Conservation (phyloP, 345 rosid genomes). For the Euphorbia tirucalli region DNA sequence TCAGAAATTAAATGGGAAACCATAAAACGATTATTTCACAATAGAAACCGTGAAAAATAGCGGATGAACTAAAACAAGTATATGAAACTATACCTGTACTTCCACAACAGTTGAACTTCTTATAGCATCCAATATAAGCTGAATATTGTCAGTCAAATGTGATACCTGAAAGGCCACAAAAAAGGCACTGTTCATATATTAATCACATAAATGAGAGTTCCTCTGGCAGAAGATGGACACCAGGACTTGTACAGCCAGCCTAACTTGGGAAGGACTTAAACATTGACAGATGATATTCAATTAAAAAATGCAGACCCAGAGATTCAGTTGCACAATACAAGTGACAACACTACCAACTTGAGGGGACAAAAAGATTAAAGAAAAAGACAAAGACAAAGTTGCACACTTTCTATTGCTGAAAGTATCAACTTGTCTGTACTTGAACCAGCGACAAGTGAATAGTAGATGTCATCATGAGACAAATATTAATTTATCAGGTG, state of each 20-base stretch:
- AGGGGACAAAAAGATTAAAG: neutral
- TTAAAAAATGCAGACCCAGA: neutral
- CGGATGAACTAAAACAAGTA: neutral
- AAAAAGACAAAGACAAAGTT: no score
- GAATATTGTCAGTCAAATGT: constrained; percentile 57
- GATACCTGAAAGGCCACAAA: constrained; percentile 46
- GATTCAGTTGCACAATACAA: neutral
- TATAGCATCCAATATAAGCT: constrained; percentile 64
- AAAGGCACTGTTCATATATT: neutral
- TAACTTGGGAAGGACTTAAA: neutral
- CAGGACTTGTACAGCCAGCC: neutral
- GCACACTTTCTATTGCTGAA: neutral
- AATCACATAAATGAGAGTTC: neutral
- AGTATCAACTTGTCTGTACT: neutral
- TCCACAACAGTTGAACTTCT: constrained; percentile 60
- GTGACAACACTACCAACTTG: neutral
- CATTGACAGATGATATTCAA: neutral
- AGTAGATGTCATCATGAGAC: neutral
- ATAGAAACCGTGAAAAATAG: neutral
- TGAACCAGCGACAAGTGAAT: neutral
- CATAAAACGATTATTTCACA: neutral
- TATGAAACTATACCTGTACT: constrained; percentile 58
- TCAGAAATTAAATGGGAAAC: neutral
- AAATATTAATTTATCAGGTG: neutral
- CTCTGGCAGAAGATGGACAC: neutral